Percentiles rank a stretch among this genome's conserved stretches.
phyloP scores from a whole-genome alignment of 352 stramenopile genomes.

The Phytopythium kandeliae region DNA sequence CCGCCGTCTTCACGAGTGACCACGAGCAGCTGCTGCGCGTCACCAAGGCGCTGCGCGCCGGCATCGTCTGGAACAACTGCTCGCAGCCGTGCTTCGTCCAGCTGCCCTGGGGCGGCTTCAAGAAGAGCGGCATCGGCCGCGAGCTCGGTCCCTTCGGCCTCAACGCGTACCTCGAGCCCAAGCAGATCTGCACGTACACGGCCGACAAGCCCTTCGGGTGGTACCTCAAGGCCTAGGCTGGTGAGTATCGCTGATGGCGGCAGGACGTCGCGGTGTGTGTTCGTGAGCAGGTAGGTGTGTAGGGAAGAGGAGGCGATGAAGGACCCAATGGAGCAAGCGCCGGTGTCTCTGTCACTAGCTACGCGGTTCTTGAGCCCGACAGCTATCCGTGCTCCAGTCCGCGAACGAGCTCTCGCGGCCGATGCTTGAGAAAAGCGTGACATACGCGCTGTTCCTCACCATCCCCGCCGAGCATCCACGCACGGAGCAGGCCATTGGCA shows the following conservation, averaged over 20 bases:
- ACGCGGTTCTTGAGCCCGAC: too few species aligned
- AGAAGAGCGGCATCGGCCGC: slow-evolving; percentile 77
- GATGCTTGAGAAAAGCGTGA: too few species aligned
- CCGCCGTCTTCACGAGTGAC: slow-evolving; percentile 63
- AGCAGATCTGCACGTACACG: slow-evolving; percentile 67
- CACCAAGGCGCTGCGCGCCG: slow-evolving; percentile 41
- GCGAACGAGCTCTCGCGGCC: too few species aligned
- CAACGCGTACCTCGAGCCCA: slow-evolving; percentile 59
- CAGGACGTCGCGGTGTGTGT: too few species aligned
- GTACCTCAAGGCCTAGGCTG: slow-evolving; percentile 30
- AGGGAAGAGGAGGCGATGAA: neutral
- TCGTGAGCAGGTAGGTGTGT: too few species aligned
- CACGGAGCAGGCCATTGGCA: too few species aligned
- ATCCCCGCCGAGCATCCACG: too few species aligned
- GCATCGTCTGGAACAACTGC: slow-evolving; percentile 69
- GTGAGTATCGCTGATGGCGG: too few species aligned
- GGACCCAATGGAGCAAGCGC: too few species aligned
- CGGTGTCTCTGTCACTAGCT: too few species aligned
- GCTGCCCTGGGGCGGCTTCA: slow-evolving; percentile 77
- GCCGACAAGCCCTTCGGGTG: slow-evolving; percentile 65
- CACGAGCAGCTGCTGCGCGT: slow-evolving; percentile 44
- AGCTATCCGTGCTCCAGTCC: too few species aligned
- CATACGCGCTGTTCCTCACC: too few species aligned
- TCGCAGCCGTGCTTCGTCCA: slow-evolving; percentile 58
- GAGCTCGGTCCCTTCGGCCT: slow-evolving; percentile 61